A percentile compares a stretch with the other conserved stretches of the same genome.
Evolutionary conservation across 2,329 filamentous ascomycete genomes (phyloP).

Genomic region (Aureobasidium musti): DNA sequence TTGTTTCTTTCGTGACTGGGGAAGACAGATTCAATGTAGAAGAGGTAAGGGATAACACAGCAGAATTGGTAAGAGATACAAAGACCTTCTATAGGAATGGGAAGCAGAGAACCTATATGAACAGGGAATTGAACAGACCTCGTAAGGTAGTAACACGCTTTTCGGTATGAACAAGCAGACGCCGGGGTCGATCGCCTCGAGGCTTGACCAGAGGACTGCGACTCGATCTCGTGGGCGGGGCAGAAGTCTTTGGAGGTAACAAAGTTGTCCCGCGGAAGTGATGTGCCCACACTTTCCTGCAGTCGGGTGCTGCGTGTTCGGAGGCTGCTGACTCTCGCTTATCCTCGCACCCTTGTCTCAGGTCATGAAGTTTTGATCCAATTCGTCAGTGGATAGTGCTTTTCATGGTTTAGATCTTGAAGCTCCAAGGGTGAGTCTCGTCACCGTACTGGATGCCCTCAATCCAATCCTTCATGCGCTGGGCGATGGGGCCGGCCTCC

Average conservation of each 20-base stretch:
- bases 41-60: background rate
- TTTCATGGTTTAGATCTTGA: conserved; percentile 37
- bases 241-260: background rate
- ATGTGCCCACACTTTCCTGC: background rate
- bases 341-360: background rate
- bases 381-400: background rate
- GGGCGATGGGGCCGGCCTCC: conserved; percentile 84
- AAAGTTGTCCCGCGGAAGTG: background rate
- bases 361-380: background rate
- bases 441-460: conserved; percentile 95
- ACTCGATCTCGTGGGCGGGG: background rate
- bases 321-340: background rate
- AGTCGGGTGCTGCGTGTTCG: background rate
- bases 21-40: background rate
- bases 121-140: conserved; percentile 12
- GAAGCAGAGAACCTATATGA: conserved; percentile 5
- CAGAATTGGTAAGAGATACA: background rate
- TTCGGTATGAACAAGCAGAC: background rate
- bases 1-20: background rate
- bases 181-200: background rate
- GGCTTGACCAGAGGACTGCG: background rate
- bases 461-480: conserved; percentile 94
- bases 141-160: background rate
- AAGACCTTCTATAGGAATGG: background rate
- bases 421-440: conserved; percentile 86